phyloP scores from a whole-genome alignment of 163 green algal genomes.

The Scenedesmus sp. region DNA sequence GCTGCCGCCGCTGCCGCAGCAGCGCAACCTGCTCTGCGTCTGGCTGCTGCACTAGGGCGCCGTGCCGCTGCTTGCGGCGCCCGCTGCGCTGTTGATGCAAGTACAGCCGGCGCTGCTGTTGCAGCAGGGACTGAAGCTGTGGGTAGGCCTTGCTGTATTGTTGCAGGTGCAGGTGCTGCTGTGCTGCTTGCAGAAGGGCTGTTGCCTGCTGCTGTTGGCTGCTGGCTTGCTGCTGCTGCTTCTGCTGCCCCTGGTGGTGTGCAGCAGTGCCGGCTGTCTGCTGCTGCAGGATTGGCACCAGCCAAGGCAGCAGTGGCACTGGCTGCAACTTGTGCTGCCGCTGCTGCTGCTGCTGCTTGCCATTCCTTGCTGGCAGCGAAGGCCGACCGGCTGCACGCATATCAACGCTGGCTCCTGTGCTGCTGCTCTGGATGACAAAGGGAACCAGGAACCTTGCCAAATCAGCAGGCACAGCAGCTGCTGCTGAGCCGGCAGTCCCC shows the following conservation, averaged over 20 bases:
- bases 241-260: background rate
- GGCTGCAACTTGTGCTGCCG: background rate
- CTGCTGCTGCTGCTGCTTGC: background rate
- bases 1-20: background rate
- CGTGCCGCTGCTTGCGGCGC: background rate
- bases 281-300: background rate
- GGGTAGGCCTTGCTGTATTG: background rate
- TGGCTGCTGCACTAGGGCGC: background rate
- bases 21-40: background rate
- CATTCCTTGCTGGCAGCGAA: background rate
- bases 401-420: background rate
- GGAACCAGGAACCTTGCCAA: background rate
- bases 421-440: background rate
- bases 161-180: background rate
- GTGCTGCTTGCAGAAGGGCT: background rate
- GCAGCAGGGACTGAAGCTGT: background rate
- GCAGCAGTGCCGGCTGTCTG: background rate
- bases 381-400: background rate
- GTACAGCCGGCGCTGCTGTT: background rate
- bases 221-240: background rate
- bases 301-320: background rate
- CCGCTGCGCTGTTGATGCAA: background rate
- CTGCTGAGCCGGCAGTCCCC: no score
- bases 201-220: background rate
- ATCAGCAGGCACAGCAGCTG: conserved; percentile 5